Base-by-base conservation (phyloP, 2,329 filamentous ascomycete species). In the Colletotrichum viniferum region DNA sequence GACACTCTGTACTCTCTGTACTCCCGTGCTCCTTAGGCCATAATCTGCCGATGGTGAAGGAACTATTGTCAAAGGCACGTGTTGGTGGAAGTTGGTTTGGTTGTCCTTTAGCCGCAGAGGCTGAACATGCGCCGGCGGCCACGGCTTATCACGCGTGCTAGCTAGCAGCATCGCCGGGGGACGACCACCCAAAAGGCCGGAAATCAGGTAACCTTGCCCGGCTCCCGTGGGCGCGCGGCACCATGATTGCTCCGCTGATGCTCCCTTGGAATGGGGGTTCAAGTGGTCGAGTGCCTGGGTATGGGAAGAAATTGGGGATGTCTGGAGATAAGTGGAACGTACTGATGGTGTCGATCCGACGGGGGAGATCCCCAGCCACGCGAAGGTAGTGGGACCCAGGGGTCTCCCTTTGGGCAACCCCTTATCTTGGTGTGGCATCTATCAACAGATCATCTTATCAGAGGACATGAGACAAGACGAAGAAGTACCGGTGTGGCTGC, bases 341-440 rank as follows among this genome's bases (percentile, higher is more conserved):
- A 36, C 24, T 67, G 43, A 67, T 69, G 26, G 43, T 61, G 36
- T 69, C 67, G 67, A 69, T 69, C 67, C 30, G 16, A n/a, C 38
- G 43, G 64, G 64, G 28, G 28, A 55, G 64, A 69, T 73, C 32
- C 71, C 68, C 62, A 74, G 73, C 55, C 43, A 72, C 34, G 55
- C 32, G 24, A 68, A 63, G 34, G 30, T 48, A 26, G 73, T 68
- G 73, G 73, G 24, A 48, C 73, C 32, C 30, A 36, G 14, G 58
- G 63, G 43, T 73, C 43, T 24, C n/a, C 10, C 52, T 60, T 55
- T 30, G 28, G 26, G n/a, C 24, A 13, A 28, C 8, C 36, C 14
- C 62, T 75, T 75, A 75, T 73, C 73, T 75, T 28, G 43, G 48
- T 30, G 56, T 58, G 55, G 38, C 55, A 55, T 75, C 65, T n/a